These are phyloP conservation scores for Hordeum vulgare DNA, from an alignment of 176 grass and related monocot genomes.

Conservation along the genomic window MorexV3_pseudomolecules_assembly NC_058520.1:9271102-9271601, in stretches of 20 bases:
- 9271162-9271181: constrained; percentile 30
- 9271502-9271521: constrained; percentile 49
- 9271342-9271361: constrained; percentile 32
- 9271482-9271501: constrained; percentile 86
- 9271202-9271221: constrained; percentile 23
- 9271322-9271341: constrained; percentile 76
- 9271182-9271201: constrained; percentile 25
- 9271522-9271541: constrained; percentile 47
- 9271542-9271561: constrained; percentile 58
- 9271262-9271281: constrained; percentile 20
- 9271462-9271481: constrained; percentile 78
- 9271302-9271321: constrained; percentile 94
- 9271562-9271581: constrained; percentile 65
- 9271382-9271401: constrained; percentile 46
- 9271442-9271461: constrained; percentile 94
- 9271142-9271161: constrained; percentile 46
- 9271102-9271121: constrained; percentile 23
- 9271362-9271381: constrained; percentile 25
- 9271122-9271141: constrained; percentile 49
- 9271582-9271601: constrained; percentile 49
- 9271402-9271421: constrained; percentile 78
- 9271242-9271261: constrained; percentile 42
- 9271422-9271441: constrained; percentile 87
- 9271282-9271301: constrained; percentile 88
- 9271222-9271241: constrained; percentile 23